Base-by-base conservation (phyloP, 441 rosid genomes). In the Pelargonium myrrhifolium region DNA sequence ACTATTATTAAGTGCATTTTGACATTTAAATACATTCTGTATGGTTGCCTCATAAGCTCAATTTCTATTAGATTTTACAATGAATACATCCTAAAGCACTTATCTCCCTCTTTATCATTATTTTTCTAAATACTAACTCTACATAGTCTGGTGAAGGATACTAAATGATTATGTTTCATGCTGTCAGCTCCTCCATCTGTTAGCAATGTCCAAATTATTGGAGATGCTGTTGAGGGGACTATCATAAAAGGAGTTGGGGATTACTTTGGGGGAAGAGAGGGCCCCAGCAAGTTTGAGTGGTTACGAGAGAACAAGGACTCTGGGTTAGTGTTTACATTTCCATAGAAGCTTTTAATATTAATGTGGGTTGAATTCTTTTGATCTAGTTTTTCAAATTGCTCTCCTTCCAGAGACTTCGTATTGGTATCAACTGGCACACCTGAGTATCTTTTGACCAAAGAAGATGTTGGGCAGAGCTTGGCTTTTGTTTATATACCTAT, bases 201-300 rank as follows among this genome's bases (percentile, higher is more conserved):
- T 62, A 73, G 77, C 74, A 83, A 90, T 84, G 92, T 90, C 61
- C 82, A 64, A 73, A 89, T 95, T 73, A 51, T 80, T 81, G 99
- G 99, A 81, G 97, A 90, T 77, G 71, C 78, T 74, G 84, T 95
- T 75, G 99, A 95, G 85, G 97, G 94, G 73, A 80, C 77, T 80
- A 61, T 77, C 63, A 70, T 95, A 64, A 92, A 86, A 81, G 98
- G 98, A 66, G 84, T 74, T 73, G 99, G 97, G 58, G 81, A 87
- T 73, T 95, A 95, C 86, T 95, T 92, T 82, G 99, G 99, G 63
- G 99, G 99, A 72, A 83, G 79, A 85, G 99, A 95, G 76, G 98
- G 99, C 72, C 98, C 99, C 9, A 95, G 97, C 92, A 92, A 87
- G 86, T 95, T 89, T 74, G 86, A 95, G 63, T 95, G 97, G 99